Conservation (phyloP, 495 filamentous ascomycete species). For the Lindgomyces ingoldianus region DNA sequence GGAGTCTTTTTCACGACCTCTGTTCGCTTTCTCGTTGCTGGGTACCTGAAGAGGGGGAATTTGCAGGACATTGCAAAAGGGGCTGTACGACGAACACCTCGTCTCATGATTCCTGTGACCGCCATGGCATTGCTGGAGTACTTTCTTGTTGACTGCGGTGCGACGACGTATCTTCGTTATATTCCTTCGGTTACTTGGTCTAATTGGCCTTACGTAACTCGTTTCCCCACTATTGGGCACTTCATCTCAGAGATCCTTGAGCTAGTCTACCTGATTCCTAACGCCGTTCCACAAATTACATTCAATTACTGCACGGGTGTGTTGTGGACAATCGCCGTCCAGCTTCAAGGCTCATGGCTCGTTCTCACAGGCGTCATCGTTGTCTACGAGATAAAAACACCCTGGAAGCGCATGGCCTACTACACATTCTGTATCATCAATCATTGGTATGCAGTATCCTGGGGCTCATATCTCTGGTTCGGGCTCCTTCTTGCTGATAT, state of each 20-base stretch:
- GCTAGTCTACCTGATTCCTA: conserved; percentile 49
- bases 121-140: conserved; percentile 47
- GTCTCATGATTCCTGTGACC: conserved; percentile 47
- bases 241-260: conserved; percentile 47
- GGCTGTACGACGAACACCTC: conserved; percentile 44
- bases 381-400: conserved; percentile 48
- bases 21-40: conserved; percentile 45
- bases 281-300: conserved; percentile 49
- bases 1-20: conserved; percentile 50
- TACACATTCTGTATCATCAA: conserved; percentile 46
- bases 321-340: conserved; percentile 51
- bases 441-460: conserved; percentile 48
- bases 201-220: conserved; percentile 46
- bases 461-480: conserved; percentile 48
- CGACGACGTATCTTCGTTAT: conserved; percentile 46
- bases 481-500: conserved; percentile 48
- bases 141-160: conserved; percentile 49
- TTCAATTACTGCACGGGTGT: conserved; percentile 51
- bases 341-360: conserved; percentile 48
- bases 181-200: conserved; percentile 50
- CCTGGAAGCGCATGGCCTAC: conserved; percentile 50
- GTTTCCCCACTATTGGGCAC: conserved; percentile 41
- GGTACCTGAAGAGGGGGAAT: conserved; percentile 45
- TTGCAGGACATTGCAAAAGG: conserved; percentile 46
- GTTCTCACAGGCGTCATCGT: conserved; percentile 46